Conservation (phyloP, 2,329 filamentous ascomycete species). For the Zasmidium cellare region DNA sequence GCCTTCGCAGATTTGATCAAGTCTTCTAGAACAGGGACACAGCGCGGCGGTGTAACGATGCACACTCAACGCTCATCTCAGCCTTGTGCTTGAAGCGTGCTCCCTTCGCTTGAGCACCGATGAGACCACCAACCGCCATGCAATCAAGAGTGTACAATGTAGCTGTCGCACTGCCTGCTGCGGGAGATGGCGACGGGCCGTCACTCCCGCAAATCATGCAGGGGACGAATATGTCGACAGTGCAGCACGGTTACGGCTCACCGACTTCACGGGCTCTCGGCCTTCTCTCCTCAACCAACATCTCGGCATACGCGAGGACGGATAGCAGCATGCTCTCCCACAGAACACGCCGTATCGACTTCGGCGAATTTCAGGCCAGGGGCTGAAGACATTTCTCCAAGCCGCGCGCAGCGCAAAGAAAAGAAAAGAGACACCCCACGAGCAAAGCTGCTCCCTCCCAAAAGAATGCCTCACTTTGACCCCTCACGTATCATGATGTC, state of each 20-base stretch:
- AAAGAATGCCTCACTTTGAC: background rate
- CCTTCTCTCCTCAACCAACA: background rate
- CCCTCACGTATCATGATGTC: background rate
- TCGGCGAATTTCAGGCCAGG: no score
- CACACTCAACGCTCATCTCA: background rate
- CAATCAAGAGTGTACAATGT: background rate
- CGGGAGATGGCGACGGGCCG: background rate
- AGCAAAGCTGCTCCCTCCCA: no score
- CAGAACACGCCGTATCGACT: background rate
- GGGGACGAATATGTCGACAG: background rate
- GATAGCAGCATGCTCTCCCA: background rate
- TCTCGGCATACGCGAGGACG: background rate
- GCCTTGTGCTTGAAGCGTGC: background rate
- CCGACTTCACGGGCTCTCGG: background rate
- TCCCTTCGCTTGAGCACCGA: background rate
- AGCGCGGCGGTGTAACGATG: background rate
- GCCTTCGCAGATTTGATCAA: background rate
- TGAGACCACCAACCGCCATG: background rate
- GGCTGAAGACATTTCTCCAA: background rate
- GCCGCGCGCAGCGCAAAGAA: background rate
- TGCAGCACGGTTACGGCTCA: background rate
- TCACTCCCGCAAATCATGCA: background rate
- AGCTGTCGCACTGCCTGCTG: background rate
- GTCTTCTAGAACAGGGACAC: background rate
- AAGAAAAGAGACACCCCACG: background rate